phyloP scores from a whole-genome alignment of 2,329 filamentous ascomycete species.

The Teratosphaeria epicoccoides region DNA sequence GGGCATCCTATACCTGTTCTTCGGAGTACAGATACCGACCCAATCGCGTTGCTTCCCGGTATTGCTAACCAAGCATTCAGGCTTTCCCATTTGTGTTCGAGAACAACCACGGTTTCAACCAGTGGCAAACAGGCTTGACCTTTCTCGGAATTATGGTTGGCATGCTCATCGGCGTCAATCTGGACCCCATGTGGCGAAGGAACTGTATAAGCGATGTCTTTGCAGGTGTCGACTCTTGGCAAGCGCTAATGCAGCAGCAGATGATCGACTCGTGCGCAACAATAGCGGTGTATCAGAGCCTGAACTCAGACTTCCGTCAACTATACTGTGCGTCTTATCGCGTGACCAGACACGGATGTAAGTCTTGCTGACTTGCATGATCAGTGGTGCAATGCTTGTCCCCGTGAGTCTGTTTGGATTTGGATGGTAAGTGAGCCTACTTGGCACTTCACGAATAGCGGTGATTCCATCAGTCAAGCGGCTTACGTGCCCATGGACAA shows the following conservation, averaged over 20 bases:
- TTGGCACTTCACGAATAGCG: too few relatives aligned
- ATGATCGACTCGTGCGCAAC: conserved; percentile 45
- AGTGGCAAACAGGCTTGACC: conserved; percentile 69
- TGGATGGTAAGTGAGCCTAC: background rate
- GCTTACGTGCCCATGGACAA: too few relatives aligned
- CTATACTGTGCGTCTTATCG: conserved; percentile 26
- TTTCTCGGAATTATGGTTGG: conserved; percentile 64
- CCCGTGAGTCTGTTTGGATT: conserved; percentile 68
- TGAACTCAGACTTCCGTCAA: conserved; percentile 71
- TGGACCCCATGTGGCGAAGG: conserved; percentile 56
- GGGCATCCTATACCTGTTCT: conserved; percentile 82
- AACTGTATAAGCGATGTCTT: conserved; percentile 30
- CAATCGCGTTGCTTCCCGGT: background rate
- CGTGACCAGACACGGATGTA: conserved; percentile 4
- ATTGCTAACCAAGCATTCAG: conserved; percentile 10
- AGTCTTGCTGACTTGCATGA: conserved; percentile 12
- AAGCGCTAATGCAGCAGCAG: conserved; percentile 6
- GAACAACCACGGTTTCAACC: conserved; percentile 61
- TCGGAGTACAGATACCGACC: conserved; percentile 40
- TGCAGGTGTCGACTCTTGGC: background rate
- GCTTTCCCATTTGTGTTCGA: conserved; percentile 74
- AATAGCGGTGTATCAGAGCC: conserved; percentile 59
- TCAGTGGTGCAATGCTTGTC: conserved; percentile 59
- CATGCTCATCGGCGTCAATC: conserved; percentile 53
- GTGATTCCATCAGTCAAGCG: too few relatives aligned